Conservation (phyloP, 352 stramenopile genomes). For the Halophytophthora batemanensis region DNA sequence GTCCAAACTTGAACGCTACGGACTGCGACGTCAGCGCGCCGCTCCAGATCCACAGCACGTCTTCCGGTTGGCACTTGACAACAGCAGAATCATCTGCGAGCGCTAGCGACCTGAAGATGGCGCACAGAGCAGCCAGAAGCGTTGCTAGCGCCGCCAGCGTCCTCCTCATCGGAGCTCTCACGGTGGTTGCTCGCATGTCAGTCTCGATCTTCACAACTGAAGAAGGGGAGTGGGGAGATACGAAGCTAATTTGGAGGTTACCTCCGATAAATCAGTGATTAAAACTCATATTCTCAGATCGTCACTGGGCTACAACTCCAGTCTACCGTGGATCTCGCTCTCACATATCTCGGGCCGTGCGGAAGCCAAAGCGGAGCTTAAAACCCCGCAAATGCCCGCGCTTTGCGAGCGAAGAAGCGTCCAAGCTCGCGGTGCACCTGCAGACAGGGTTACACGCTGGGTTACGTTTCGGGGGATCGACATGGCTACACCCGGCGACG, state of each 20-base stretch:
- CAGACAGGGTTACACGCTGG: not conserved
- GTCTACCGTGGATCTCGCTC: too few relatives aligned
- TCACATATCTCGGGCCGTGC: not conserved
- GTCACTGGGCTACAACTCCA: too few relatives aligned
- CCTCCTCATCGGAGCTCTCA: conserved; percentile 1
- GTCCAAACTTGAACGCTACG: conserved; percentile 67
- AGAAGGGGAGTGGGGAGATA: too few relatives aligned
- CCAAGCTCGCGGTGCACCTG: conserved; percentile 11
- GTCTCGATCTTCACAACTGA: too few relatives aligned
- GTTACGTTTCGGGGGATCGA: too few relatives aligned
- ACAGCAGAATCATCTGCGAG: not conserved
- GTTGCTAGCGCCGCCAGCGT: conserved; percentile 8
- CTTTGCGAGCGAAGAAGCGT: conserved; percentile 12
- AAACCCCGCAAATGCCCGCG: not conserved
- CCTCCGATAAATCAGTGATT: too few relatives aligned
- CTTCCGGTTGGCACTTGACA: conserved; percentile 27
- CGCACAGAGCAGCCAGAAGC: conserved; percentile 5
- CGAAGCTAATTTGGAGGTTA: too few relatives aligned
- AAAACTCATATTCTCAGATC: too few relatives aligned
- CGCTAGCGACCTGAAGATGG: not conserved
- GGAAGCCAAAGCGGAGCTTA: not conserved
- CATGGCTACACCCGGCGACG: conserved; percentile 3
- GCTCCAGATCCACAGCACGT: conserved; percentile 75
- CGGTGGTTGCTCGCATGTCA: not conserved
- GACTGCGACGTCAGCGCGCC: conserved; percentile 63